Percentiles rank a stretch among this genome's conserved stretches.
phyloP scores from a whole-genome alignment of 371 early-diverging fungal species.

The Rhizopus stolonifer region DNA sequence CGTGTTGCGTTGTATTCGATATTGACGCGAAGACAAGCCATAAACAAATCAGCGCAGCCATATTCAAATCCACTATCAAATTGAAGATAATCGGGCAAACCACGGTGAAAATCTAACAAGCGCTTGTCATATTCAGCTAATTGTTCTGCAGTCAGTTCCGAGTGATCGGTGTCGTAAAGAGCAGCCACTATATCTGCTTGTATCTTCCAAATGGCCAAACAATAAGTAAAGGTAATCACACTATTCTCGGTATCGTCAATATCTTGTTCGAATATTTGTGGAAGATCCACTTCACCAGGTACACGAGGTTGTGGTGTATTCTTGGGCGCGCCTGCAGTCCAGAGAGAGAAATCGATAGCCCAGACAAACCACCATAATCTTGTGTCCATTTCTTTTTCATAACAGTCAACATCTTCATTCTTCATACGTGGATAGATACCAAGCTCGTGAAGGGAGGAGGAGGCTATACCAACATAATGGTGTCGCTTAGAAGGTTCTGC shows the following conservation, averaged over 20 bases:
- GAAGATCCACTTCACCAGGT: slow-evolving; percentile 28
- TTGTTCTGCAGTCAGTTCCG: slow-evolving; percentile 25
- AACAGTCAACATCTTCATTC: slow-evolving; percentile 23
- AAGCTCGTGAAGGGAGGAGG: slow-evolving; percentile 27
- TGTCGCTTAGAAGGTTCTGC: slow-evolving; percentile 27
- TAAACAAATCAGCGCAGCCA: slow-evolving; percentile 29
- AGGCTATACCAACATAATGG: slow-evolving; percentile 37
- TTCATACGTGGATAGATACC: slow-evolving; percentile 29
- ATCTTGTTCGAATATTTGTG: slow-evolving; percentile 35
- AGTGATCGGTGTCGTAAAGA: slow-evolving; percentile 24
- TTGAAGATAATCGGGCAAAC: slow-evolving; percentile 24
- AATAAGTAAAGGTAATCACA: slow-evolving; percentile 23
- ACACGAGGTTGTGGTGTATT: slow-evolving; percentile 25
- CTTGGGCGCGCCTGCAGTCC: slow-evolving; percentile 29
- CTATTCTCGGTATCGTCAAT: slow-evolving; percentile 33
- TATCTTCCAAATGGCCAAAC: slow-evolving; percentile 26
- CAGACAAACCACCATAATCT: slow-evolving; percentile 43
- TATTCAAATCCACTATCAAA: slow-evolving; percentile 39
- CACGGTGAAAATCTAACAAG: slow-evolving; percentile 17
- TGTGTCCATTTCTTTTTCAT: slow-evolving; percentile 38
- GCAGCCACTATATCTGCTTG: slow-evolving; percentile 28
- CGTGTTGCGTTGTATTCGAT: slow-evolving; percentile 41
- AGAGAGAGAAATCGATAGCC: slow-evolving; percentile 33
- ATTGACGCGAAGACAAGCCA: slow-evolving; percentile 35
- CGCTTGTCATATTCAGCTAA: slow-evolving; percentile 24